Evolutionary conservation across 106 monocot species (phyloP), one percentile per base, ranked within the genome.

Genomic region (Dactylorhiza incarnata): DNA sequence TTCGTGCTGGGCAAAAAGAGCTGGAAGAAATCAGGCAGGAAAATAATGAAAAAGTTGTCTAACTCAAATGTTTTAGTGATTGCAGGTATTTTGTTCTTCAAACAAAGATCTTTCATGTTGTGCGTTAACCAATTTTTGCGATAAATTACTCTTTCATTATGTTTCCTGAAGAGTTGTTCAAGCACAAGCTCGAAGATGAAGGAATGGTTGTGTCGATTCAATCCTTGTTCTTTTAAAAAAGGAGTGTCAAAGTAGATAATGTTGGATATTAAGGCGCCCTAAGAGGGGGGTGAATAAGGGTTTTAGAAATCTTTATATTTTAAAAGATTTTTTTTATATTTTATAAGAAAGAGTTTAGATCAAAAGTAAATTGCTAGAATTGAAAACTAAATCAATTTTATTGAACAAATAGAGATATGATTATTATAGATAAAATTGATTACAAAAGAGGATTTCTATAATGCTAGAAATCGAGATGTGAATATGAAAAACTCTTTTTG

Each of bases 1-100:
- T 91, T 23, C 63, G 82, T 51, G 56, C 82, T 9, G 81, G 84
- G 24, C 67, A 84, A 82, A 82, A 78, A 62, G 91, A 91, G 68
- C 74, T 91, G 22, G 79, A 84, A 59, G 82, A 49, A 51, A 73
- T 88, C 45, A 82, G 52, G 45, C 79, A 81, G 51, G 80, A 86
- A 76, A 83, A 73, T 61, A 45, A 70, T 26, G 74, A 80, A 45
- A 82, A 84, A 74, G 9, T 83, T 59, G 72, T 49, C 29, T 25
- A 73, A 55, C 56, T 83, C 53, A 81, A 72, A 45, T 69, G 17
- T 45, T 69, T 5, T 45, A 45, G 69, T 69, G 13, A 69, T 69
- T 69, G 12, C 6, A 16, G 45, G 26, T 65, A 16, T 6, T 69
- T 69, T 17, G 45, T 66, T 66, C 66, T 58, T 58, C 58, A n/a